phyloP scores from a whole-genome alignment of 768 basidiomycete genomes.

The Boletus speciosus region DNA sequence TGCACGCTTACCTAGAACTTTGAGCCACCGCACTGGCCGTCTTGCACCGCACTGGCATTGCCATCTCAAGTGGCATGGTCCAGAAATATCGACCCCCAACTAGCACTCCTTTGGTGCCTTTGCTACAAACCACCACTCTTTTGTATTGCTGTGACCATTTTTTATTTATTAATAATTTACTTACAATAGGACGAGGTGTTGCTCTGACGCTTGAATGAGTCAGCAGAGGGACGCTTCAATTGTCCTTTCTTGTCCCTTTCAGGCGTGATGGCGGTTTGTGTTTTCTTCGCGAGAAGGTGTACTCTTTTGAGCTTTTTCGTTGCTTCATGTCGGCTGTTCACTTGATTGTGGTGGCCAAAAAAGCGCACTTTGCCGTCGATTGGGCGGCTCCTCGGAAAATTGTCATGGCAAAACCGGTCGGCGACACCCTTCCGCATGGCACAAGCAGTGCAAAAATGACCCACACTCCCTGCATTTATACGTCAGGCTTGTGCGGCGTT shows the following conservation, averaged over 20 bases:
- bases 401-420: slow-evolving; percentile 2
- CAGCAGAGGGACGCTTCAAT: slow-evolving; percentile 1
- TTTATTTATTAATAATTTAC: not conserved
- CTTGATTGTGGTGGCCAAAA: not conserved
- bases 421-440: slow-evolving; percentile 14
- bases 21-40: not conserved
- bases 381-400: slow-evolving; percentile 2
- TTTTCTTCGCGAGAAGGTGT: slow-evolving; percentile 3
- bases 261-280: not conserved
- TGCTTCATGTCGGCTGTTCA: not conserved
- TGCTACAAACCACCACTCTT: slow-evolving; percentile 1
- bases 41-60: not conserved
- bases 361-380: not conserved
- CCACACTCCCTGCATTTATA: slow-evolving; percentile 27
- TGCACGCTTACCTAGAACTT: slow-evolving; percentile 21
- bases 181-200: slow-evolving; percentile 4
- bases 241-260: slow-evolving; percentile 10
- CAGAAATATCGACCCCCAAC: not conserved
- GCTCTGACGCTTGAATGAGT: slow-evolving; percentile 11
- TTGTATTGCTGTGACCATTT: slow-evolving; percentile 3
- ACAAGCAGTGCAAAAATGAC: slow-evolving; percentile 25
- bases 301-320: slow-evolving; percentile 7
- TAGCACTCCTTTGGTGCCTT: not conserved
- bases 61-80: not conserved
- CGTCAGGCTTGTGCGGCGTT: slow-evolving; percentile 5